phyloP scores from a whole-genome alignment of 2,329 filamentous ascomycete genomes.

The Exophiala aquamarina region DNA sequence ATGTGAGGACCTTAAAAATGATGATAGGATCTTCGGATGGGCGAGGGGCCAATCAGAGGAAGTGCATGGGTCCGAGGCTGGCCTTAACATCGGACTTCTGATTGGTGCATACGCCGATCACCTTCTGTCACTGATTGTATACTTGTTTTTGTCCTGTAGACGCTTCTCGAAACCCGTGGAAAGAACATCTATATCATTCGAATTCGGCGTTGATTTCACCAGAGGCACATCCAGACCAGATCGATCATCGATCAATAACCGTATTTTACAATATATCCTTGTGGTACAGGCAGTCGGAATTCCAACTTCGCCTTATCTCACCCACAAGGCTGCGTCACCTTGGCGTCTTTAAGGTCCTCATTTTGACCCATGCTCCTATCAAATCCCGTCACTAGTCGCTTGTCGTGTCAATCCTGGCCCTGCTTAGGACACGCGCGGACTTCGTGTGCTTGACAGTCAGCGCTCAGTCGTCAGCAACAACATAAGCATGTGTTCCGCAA shows the following conservation, averaged over 20 bases:
- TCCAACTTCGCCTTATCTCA: not conserved
- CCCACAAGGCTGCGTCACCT: slow-evolving; percentile 12
- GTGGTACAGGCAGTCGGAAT: no score
- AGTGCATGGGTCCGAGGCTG: slow-evolving; percentile 3
- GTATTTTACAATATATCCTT: no score
- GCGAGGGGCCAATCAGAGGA: slow-evolving; percentile 5
- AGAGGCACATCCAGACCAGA: no score
- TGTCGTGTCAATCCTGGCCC: slow-evolving; percentile 7
- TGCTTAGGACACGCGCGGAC: not conserved
- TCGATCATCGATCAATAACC: no score
- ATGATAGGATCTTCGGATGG: not conserved
- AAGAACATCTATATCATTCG: no score
- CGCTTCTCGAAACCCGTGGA: no score
- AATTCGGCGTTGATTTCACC: no score
- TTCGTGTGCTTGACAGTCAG: no score
- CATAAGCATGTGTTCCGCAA: no score
- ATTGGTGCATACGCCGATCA: slow-evolving; percentile 4
- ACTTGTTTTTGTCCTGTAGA: no score
- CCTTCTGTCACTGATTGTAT: no score
- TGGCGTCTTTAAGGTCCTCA: slow-evolving; percentile 23
- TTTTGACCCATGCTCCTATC: slow-evolving; percentile 9
- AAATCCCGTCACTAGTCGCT: not conserved
- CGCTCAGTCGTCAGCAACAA: no score
- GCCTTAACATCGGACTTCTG: not conserved
- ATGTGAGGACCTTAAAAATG: slow-evolving; percentile 1